These are phyloP conservation scores for Aspergillus fructus DNA, from an alignment of 2,329 filamentous ascomycete species.

Conservation along the genomic window DNA sequence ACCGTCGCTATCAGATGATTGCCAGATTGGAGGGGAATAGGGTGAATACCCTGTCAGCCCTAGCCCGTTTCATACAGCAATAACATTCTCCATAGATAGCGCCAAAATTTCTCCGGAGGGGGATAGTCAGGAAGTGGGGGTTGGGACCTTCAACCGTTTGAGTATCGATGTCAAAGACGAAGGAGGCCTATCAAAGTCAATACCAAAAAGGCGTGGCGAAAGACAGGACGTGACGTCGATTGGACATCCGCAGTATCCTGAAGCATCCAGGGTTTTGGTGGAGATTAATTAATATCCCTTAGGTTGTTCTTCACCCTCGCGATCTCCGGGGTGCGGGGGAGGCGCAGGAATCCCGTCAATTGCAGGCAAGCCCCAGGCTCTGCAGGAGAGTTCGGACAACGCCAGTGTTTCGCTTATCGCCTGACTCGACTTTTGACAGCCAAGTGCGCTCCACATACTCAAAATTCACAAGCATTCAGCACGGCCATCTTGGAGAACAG, in stretches of 20 bases:
- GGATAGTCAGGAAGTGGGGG: background rate
- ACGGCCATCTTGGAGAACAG: background rate
- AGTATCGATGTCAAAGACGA: background rate
- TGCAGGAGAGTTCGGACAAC: background rate
- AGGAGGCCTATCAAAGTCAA: slow-evolving; percentile 4
- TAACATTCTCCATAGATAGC: background rate
- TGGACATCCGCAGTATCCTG: slow-evolving; percentile 13
- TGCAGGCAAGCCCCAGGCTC: background rate
- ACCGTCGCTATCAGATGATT: background rate
- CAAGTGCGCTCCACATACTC: background rate
- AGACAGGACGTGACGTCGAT: slow-evolving; percentile 18
- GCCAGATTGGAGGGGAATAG: background rate
- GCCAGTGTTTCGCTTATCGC: slow-evolving; percentile 1
- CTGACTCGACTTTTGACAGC: background rate
- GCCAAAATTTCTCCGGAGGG: slow-evolving; percentile 2
- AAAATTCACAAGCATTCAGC: background rate
- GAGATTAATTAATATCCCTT: slow-evolving; percentile 15
- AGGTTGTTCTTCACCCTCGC: slow-evolving; percentile 14
- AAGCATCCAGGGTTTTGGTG: slow-evolving; percentile 13
- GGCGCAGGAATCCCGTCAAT: slow-evolving; percentile 20
- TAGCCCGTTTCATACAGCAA: background rate
- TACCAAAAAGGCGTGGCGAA: slow-evolving; percentile 6
- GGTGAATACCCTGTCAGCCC: background rate
- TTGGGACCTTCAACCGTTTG: background rate
- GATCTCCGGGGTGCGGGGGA: slow-evolving; percentile 21